Evolutionary conservation across 441 rosid genomes (phyloP).

Genomic region (Gossypium gossypioides): DNA sequence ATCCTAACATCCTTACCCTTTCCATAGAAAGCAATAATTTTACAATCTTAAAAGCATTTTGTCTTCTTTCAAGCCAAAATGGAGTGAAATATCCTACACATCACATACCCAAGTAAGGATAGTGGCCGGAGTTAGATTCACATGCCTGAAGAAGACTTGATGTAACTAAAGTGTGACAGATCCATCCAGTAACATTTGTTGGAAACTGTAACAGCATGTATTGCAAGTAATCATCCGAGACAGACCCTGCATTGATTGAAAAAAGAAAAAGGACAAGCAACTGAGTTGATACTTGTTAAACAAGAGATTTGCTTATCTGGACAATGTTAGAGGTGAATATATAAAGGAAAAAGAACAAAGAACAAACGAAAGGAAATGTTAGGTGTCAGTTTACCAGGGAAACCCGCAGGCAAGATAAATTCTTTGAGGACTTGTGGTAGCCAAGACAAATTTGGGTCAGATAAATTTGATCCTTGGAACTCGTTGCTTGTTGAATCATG

Average conservation of each 20-base stretch:
- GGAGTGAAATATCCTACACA: conserved; percentile 13
- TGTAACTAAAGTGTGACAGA: conserved; percentile 79
- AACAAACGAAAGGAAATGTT: background rate
- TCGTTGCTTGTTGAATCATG: conserved; percentile 15
- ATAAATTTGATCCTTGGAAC: conserved; percentile 19
- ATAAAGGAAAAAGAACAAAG: background rate
- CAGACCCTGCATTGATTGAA: conserved; percentile 48
- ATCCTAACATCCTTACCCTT: background rate
- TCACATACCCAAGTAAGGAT: conserved; percentile 27
- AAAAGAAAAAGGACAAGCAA: background rate
- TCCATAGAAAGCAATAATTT: conserved; percentile 5
- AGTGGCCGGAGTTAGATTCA: conserved; percentile 32
- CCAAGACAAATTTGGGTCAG: conserved; percentile 40
- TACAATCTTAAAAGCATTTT: conserved; percentile 1
- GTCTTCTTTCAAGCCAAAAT: background rate
- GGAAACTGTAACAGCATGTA: conserved; percentile 90
- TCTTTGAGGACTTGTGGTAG: conserved; percentile 51
- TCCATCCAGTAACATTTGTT: conserved; percentile 91
- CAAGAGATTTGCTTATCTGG: background rate
- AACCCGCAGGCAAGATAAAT: conserved; percentile 74
- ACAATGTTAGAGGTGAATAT: background rate
- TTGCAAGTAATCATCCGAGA: conserved; percentile 84
- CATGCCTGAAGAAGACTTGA: conserved; percentile 96
- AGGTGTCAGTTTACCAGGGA: conserved; percentile 50
- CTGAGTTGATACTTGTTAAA: background rate